These are phyloP conservation scores for Teratosphaeria gauchensis DNA, from an alignment of 2,329 filamentous ascomycete genomes.

Conservation along the genomic window DNA sequence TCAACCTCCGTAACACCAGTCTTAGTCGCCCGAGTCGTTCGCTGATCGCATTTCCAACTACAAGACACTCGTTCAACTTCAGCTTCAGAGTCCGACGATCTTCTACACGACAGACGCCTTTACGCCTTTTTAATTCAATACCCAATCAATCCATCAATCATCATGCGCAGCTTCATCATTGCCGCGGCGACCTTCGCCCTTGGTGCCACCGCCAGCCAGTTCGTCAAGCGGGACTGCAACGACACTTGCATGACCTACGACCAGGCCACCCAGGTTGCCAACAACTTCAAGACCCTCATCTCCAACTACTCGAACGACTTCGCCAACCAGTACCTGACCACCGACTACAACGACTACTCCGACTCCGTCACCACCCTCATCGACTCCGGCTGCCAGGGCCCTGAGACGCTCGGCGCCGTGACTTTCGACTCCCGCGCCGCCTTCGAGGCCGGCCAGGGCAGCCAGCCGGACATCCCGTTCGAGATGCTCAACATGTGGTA, in stretches of 20 bases:
- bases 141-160: constrained; percentile 1
- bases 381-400: constrained; percentile 18
- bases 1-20: not conserved
- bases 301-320: constrained; percentile 19
- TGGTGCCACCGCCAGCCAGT: constrained; percentile 4
- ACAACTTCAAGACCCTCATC: constrained; percentile 23
- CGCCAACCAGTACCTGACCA: constrained; percentile 14
- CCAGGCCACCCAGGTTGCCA: constrained; percentile 16
- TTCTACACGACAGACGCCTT: not conserved
- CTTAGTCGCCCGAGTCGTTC: not conserved
- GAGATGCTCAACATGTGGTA: constrained; percentile 24
- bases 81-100: not conserved
- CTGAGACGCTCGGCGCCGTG: constrained; percentile 12
- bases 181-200: constrained; percentile 9
- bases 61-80: constrained; percentile 1
- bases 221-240: constrained; percentile 8
- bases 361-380: constrained; percentile 23
- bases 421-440: constrained; percentile 19
- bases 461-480: constrained; percentile 23
- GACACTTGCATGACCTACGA: constrained; percentile 17
- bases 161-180: constrained; percentile 11
- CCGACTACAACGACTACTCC: constrained; percentile 22
- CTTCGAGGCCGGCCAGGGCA: constrained; percentile 22
- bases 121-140: not conserved
- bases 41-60: constrained; percentile 1